Conservation (phyloP, 345 rosid genomes). For the Sonneratia caseolaris region DNA sequence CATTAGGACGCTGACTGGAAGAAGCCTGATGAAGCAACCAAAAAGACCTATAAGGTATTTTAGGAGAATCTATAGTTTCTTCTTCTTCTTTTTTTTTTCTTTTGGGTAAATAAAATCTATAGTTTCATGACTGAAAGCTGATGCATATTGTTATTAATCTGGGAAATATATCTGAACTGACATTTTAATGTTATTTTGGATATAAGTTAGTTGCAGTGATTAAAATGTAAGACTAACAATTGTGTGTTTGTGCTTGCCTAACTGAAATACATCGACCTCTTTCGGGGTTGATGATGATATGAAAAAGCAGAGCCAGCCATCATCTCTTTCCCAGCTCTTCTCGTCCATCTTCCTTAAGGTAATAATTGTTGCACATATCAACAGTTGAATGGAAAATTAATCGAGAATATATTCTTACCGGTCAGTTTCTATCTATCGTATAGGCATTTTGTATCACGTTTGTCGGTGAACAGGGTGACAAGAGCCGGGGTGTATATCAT, state of each 20-base stretch:
- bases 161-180: neutral
- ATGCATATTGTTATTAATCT: neutral
- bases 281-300: slow-evolving; percentile 50
- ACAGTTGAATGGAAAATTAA: neutral
- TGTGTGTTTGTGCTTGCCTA: neutral
- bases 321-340: slow-evolving; percentile 58
- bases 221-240: neutral
- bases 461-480: slow-evolving; percentile 98
- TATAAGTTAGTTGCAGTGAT: neutral
- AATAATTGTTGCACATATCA: neutral
- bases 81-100: neutral
- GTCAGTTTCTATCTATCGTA: slow-evolving; percentile 11
- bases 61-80: neutral
- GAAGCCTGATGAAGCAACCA: slow-evolving; percentile 40
- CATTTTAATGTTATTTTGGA: neutral
- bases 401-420: neutral
- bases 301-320: slow-evolving; percentile 60
- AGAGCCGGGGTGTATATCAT: slow-evolving; percentile 59
- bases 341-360: slow-evolving; percentile 93
- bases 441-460: slow-evolving; percentile 96
- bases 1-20: slow-evolving; percentile 64
- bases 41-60: slow-evolving; percentile 48
- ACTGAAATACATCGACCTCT: neutral
- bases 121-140: slow-evolving; percentile 17
- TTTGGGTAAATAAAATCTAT: neutral